phyloP scores from a whole-genome alignment of 2,329 filamentous ascomycete genomes.

The Aspergillus novoparasiticus region DNA sequence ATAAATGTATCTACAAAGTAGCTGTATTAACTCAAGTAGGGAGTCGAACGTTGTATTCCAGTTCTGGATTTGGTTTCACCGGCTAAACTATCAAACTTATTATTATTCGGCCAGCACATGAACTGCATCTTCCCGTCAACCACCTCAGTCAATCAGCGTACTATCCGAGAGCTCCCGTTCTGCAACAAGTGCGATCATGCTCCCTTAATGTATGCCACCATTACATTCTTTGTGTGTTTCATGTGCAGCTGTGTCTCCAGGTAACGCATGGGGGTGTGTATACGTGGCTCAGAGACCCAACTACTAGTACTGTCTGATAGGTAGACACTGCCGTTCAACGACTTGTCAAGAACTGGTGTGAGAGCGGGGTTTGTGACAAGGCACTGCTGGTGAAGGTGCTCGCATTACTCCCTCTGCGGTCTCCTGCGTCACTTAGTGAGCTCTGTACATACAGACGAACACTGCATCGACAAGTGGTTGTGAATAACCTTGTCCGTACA shows the following conservation, averaged over 20 bases:
- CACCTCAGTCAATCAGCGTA: constrained; percentile 11
- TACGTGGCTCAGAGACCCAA: constrained; percentile 15
- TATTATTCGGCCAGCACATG: constrained; percentile 15
- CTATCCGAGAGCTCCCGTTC: neutral
- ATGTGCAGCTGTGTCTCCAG: constrained; percentile 16
- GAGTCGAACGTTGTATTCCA: neutral
- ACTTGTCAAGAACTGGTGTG: constrained; percentile 14
- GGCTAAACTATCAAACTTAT: neutral
- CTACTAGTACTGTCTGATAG: constrained; percentile 10
- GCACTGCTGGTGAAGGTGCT: neutral
- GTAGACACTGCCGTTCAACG: constrained; percentile 5
- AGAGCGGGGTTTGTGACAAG: constrained; percentile 14
- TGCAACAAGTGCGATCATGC: neutral
- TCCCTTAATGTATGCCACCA: constrained; percentile 18
- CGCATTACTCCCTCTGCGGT: constrained; percentile 14
- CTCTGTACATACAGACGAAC: neutral
- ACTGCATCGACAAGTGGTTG: neutral
- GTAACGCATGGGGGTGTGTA: constrained; percentile 17
- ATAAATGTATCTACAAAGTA: too few species aligned
- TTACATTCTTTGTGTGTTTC: constrained; percentile 18
- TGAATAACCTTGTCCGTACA: constrained; percentile 1
- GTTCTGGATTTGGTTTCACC: neutral
- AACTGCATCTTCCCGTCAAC: constrained; percentile 13
- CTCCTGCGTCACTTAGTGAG: constrained; percentile 10
- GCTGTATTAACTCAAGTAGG: neutral